Evolutionary conservation across 495 filamentous ascomycete species (phyloP).

Genomic region (Chaetomium cochliodes): DNA sequence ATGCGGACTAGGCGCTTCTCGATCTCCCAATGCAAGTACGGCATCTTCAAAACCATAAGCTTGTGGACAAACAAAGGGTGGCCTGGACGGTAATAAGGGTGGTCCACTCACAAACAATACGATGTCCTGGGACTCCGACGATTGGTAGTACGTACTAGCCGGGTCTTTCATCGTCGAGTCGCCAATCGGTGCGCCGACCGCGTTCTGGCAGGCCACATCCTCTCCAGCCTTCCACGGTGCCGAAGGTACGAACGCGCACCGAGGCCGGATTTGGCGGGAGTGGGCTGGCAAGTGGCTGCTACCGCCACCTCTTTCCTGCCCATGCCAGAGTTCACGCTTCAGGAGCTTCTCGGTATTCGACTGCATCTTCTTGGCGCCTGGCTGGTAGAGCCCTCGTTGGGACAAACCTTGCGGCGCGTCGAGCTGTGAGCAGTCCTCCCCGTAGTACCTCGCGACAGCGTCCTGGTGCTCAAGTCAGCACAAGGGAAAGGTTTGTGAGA

Average conservation of each 20-base stretch:
- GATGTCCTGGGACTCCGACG: conserved; percentile 23
- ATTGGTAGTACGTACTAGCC: background rate
- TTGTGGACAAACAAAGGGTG: background rate
- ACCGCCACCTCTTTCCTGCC: conserved; percentile 29
- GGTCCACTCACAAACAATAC: conserved; percentile 27
- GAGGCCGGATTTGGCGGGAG: conserved; percentile 31
- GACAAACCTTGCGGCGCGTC: conserved; percentile 19
- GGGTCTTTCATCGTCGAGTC: background rate
- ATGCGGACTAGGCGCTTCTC: conserved; percentile 32
- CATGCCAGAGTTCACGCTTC: conserved; percentile 34
- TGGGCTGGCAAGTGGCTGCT: conserved; percentile 30
- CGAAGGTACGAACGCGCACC: conserved; percentile 30
- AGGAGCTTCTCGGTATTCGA: conserved; percentile 32
- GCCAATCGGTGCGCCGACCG: background rate
- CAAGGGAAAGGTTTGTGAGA: too few species aligned
- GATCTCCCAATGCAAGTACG: conserved; percentile 34
- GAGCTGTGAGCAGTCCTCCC: conserved; percentile 25
- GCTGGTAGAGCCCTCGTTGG: conserved; percentile 23
- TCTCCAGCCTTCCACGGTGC: conserved; percentile 10
- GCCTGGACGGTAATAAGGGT: too few species aligned
- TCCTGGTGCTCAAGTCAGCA: conserved; percentile 7
- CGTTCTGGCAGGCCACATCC: background rate
- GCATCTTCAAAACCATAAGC: conserved; percentile 19
- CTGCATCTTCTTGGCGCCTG: conserved; percentile 21
- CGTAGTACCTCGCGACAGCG: conserved; percentile 30